Percentiles rank a stretch among this genome's conserved stretches.
phyloP scores from a whole-genome alignment of 192 early-diverging fungal genomes.

The Backusella luteola region DNA sequence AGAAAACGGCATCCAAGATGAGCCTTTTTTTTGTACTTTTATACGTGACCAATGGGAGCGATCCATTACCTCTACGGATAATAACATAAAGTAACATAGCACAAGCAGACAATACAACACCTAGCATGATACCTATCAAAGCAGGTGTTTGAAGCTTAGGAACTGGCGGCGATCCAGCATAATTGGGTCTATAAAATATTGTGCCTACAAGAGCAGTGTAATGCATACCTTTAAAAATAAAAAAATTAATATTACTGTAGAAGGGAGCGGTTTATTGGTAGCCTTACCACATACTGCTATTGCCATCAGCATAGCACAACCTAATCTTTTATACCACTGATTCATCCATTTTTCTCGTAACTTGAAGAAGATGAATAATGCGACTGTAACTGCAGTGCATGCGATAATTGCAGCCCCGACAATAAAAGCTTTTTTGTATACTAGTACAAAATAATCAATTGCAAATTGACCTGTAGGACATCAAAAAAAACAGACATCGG shows the following conservation, averaged over 20 bases:
- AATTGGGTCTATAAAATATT: constrained; percentile 21
- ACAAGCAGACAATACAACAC: constrained; percentile 25
- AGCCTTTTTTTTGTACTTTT: constrained; percentile 22
- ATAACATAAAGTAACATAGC: constrained; percentile 15
- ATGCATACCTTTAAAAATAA: constrained; percentile 33
- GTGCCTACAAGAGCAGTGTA: constrained; percentile 39
- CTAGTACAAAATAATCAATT: constrained; percentile 28
- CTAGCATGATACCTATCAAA: constrained; percentile 21
- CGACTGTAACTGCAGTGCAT: constrained; percentile 33
- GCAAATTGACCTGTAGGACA: constrained; percentile 37
- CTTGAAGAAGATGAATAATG: constrained; percentile 49
- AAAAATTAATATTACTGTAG: background rate
- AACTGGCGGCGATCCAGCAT: constrained; percentile 5
- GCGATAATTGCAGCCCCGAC: constrained; percentile 41
- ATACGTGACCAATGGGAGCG: background rate
- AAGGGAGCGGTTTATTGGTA: background rate
- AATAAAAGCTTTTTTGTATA: constrained; percentile 25
- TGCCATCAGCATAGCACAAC: constrained; percentile 44
- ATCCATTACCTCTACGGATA: background rate
- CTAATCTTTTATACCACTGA: constrained; percentile 44
- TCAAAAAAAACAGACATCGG: background rate
- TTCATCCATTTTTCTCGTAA: constrained; percentile 46
- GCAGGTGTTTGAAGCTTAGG: constrained; percentile 10
- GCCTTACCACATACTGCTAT: constrained; percentile 41
- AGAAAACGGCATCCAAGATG: constrained; percentile 32